Evolutionary conservation across 306 rosid genomes (phyloP).

Genomic region (Prunus campanulata): DNA sequence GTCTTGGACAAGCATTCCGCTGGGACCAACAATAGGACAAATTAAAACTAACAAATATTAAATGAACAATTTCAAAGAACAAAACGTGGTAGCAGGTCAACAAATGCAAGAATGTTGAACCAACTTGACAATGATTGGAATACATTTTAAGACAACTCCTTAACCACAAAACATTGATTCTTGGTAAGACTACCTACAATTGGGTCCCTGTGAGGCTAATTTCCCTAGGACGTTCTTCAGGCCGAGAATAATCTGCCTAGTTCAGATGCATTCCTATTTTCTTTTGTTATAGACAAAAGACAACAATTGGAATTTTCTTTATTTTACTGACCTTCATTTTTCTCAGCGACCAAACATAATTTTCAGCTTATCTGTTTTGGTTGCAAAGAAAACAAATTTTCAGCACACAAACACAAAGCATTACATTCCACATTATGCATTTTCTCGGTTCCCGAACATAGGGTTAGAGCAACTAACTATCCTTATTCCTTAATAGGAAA

Average conservation of each 20-base stretch:
- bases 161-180: too few species aligned
- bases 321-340: neutral
- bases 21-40: conserved; percentile 28
- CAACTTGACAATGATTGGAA: neutral
- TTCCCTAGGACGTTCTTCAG: neutral
- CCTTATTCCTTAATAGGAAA: neutral
- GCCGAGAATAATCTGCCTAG: neutral
- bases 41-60: neutral
- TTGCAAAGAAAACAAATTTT: neutral
- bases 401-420: neutral
- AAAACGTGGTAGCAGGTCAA: neutral
- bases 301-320: neutral
- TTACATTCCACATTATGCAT: neutral
- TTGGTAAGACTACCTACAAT: neutral
- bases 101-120: neutral
- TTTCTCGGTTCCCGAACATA: neutral
- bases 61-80: neutral
- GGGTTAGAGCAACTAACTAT: neutral
- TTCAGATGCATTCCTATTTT: neutral
- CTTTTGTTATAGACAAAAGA: neutral
- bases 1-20: conserved; percentile 95
- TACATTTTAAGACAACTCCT: too few species aligned
- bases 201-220: neutral
- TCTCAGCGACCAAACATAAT: neutral
- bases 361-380: too few species aligned